Conservation (phyloP, 169 alveolate species). For the Perkinsus marinus region DNA sequence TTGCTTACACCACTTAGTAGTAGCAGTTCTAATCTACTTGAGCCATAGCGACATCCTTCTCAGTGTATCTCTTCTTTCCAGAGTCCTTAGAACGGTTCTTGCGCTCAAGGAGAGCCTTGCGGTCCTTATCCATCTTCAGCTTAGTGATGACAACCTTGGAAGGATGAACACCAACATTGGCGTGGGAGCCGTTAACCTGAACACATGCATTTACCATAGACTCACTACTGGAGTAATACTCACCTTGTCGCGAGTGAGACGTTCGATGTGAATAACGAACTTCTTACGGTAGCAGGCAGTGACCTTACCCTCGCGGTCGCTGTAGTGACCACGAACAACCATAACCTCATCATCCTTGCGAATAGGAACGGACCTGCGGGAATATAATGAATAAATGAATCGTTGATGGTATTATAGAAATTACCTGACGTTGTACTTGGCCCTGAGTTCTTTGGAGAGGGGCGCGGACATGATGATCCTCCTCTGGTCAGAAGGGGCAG, state of each 20-base stretch:
- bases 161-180: constrained; percentile 86
- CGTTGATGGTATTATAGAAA: not conserved
- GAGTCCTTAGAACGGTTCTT: constrained; percentile 52
- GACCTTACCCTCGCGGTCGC: constrained; percentile 95
- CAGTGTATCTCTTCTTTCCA: constrained; percentile 41
- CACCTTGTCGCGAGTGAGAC: constrained; percentile 85
- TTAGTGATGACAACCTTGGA: constrained; percentile 88
- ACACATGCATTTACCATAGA: not conserved
- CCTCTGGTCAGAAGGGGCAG: constrained; percentile 92
- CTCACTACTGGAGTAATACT: constrained; percentile 9
- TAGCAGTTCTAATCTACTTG: not conserved
- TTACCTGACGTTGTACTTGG: constrained; percentile 77
- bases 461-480: constrained; percentile 93
- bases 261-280: constrained; percentile 88
- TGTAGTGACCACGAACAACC: constrained; percentile 87
- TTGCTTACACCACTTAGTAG: not conserved
- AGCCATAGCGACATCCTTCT: constrained; percentile 24
- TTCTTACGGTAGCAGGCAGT: constrained; percentile 91
- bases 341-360: constrained; percentile 95
- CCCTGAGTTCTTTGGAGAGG: constrained; percentile 84
- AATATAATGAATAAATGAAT: not conserved
- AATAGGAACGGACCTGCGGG: constrained; percentile 80
- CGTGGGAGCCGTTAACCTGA: constrained; percentile 16
- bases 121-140: constrained; percentile 81
- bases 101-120: constrained; percentile 75